phyloP scores from a whole-genome alignment of 2,329 filamentous ascomycete species.

The Neofusicoccum ribis region DNA sequence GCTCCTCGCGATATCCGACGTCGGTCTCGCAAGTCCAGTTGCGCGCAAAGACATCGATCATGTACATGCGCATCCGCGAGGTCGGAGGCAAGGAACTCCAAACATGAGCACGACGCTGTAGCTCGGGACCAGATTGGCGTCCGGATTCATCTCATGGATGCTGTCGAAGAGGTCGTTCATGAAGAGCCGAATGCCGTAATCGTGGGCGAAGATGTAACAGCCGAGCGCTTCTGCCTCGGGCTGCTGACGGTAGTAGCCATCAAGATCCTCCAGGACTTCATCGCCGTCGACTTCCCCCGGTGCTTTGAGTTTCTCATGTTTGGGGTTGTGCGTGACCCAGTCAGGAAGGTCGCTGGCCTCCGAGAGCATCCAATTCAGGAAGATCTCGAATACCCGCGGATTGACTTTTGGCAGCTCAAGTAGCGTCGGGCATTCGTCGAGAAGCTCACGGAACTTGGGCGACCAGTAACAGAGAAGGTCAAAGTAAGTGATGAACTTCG shows the following conservation, averaged over 20 bases:
- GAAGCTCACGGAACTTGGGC: background rate
- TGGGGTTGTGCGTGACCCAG: background rate
- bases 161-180: constrained; percentile 15
- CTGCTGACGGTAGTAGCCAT: background rate
- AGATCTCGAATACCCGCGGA: background rate
- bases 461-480: background rate
- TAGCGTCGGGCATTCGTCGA: background rate
- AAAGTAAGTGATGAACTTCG: background rate
- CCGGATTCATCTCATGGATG: background rate
- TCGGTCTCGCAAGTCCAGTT: background rate
- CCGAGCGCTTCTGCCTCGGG: background rate
- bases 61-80: background rate
- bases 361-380: constrained; percentile 6
- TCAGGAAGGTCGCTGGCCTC: background rate
- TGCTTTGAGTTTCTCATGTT: background rate
- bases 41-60: constrained; percentile 4
- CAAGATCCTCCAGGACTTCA: background rate
- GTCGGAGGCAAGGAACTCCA: background rate
- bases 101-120: constrained; percentile 3
- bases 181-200: background rate
- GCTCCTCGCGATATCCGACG: background rate
- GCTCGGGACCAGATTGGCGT: background rate
- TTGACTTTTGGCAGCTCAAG: background rate
- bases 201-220: constrained; percentile 9
- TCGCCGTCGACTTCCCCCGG: background rate